Evolutionary conservation across 768 basidiomycete species (phyloP).

Genomic region (Sistotremastrum niveocremeum): DNA sequence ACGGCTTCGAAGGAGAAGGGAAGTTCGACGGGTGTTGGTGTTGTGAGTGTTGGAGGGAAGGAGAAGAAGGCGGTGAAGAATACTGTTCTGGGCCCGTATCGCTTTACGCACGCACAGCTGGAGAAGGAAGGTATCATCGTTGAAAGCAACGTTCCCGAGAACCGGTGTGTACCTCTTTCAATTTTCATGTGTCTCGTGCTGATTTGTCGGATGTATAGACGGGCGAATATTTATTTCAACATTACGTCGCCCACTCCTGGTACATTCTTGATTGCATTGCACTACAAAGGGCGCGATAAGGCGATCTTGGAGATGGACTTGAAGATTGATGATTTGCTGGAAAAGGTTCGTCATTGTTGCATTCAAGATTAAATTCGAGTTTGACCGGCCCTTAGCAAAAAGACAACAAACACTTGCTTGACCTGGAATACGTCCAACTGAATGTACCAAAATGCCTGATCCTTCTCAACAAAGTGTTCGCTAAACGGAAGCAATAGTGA

Average conservation of each 20-base stretch:
- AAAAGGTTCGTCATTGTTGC: conserved; percentile 54
- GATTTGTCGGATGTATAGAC: conserved; percentile 31
- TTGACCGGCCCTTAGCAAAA: conserved; percentile 59
- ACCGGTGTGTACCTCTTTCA: conserved; percentile 46
- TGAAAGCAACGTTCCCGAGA: conserved; percentile 98
- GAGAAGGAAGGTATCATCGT: conserved; percentile 99
- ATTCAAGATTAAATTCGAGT: neutral
- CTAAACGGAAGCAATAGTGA: conserved; percentile 38
- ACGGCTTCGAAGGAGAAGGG: conserved; percentile 85
- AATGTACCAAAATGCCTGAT: conserved; percentile 92
- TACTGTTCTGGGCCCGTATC: conserved; percentile 84
- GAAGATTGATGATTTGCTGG: conserved; percentile 94
- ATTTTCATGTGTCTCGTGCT: conserved; percentile 4
- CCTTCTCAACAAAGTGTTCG: conserved; percentile 87
- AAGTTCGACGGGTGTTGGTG: conserved; percentile 77
- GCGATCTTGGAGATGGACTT: conserved; percentile 99
- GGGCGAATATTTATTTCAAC: conserved; percentile 98
- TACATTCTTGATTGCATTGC: conserved; percentile 96
- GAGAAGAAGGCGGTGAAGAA: conserved; percentile 87
- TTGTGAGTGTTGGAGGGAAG: conserved; percentile 91
- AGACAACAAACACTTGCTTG: conserved; percentile 91
- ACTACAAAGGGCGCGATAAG: conserved; percentile 98
- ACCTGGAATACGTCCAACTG: conserved; percentile 94
- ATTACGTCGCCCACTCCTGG: conserved; percentile 96
- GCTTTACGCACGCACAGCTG: conserved; percentile 94